Evolutionary conservation across 495 filamentous ascomycete species (phyloP).

Genomic region (Neurospora sp.): DNA sequence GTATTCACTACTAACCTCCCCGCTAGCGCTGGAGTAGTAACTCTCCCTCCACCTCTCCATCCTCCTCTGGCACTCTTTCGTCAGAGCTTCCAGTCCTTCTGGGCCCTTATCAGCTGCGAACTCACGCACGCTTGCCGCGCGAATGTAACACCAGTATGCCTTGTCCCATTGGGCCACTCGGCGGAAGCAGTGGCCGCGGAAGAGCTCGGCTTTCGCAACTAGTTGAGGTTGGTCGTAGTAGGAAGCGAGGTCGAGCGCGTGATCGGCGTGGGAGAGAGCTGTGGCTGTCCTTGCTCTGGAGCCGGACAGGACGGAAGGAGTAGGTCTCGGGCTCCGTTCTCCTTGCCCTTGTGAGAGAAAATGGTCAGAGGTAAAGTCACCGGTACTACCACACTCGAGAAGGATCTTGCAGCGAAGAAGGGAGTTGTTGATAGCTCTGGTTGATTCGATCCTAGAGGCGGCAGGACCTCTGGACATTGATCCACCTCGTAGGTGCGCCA

Average conservation of each 20-base stretch:
- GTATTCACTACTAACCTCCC: neutral
- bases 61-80: neutral
- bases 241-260: neutral
- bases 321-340: neutral
- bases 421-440: neutral
- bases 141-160: constrained; percentile 1
- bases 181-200: neutral
- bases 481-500: neutral
- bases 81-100: neutral
- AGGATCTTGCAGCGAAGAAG: neutral
- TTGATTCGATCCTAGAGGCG: neutral
- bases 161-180: neutral
- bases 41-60: neutral
- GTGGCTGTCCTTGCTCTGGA: neutral
- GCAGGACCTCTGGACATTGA: neutral
- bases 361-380: neutral
- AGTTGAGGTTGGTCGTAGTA: neutral
- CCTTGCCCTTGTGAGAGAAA: neutral
- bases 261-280: neutral
- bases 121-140: neutral
- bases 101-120: neutral
- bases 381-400: neutral
- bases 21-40: neutral
- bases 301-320: neutral
- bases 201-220: neutral